phyloP scores from a whole-genome alignment of 2,329 filamentous ascomycete species.

The Fusarium devonianum region DNA sequence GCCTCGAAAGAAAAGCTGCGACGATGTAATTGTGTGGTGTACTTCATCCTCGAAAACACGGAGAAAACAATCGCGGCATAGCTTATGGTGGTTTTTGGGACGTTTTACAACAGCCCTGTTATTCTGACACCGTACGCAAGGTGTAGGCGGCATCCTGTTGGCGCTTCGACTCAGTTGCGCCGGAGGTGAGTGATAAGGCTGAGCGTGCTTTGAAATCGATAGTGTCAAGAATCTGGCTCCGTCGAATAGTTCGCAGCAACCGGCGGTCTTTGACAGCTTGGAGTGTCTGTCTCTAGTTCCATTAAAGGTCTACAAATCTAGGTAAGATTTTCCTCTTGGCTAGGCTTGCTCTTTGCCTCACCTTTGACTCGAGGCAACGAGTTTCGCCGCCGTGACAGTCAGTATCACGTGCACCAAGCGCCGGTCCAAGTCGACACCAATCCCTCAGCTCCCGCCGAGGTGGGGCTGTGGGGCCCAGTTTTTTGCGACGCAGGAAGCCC shows the following conservation, averaged over 20 bases:
- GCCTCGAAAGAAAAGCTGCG: constrained; percentile 80
- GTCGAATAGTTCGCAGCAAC: too few species aligned
- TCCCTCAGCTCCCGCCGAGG: constrained; percentile 7
- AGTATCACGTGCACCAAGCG: constrained; percentile 29
- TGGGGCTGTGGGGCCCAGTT: constrained; percentile 31
- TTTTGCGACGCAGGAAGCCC: constrained; percentile 42
- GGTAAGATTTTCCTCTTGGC: constrained; percentile 1
- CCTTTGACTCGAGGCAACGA: constrained; percentile 18
- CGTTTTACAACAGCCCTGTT: constrained; percentile 87
- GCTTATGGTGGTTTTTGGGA: constrained; percentile 92
- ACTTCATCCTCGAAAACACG: constrained; percentile 89
- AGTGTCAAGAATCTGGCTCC: not conserved
- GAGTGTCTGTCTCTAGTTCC: too few species aligned
- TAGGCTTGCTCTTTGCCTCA: constrained; percentile 5
- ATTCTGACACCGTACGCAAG: constrained; percentile 78
- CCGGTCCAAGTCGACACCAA: not conserved
- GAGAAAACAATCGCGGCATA: constrained; percentile 91
- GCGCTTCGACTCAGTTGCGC: constrained; percentile 3
- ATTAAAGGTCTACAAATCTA: constrained; percentile 14
- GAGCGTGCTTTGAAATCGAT: not conserved
- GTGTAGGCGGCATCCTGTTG: constrained; percentile 73
- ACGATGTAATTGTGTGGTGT: constrained; percentile 87
- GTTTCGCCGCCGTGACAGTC: constrained; percentile 17
- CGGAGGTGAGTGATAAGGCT: not conserved
- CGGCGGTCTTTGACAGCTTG: too few species aligned